Evolutionary conservation across 805 yeast genomes (phyloP), one percentile per base, ranked within the genome.

Genomic region (Yamadazyma nakazawae): DNA sequence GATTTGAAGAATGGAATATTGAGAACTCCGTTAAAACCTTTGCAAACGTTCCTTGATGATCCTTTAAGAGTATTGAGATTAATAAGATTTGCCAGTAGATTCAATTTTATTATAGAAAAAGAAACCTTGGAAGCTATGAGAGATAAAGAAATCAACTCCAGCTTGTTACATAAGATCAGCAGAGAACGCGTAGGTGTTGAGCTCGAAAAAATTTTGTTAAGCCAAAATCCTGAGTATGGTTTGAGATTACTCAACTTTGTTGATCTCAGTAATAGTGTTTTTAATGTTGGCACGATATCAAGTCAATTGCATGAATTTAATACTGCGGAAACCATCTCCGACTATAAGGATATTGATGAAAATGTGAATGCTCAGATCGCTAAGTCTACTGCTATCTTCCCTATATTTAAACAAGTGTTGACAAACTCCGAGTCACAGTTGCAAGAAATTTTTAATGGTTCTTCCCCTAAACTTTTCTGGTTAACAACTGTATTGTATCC

Each of bases 141-240:
- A 31, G 72, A 75, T 32, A 64, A 67, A 1, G 76, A 73, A 8
- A 81, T 92, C 43, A 81, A 79, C 52, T 51, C 60, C 0, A 82
- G 87, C 1, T 72, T 94, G 40, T 63, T 74, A 16, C 73, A 76
- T 25, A 94, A 94, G 58, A 90, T 94, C 41, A 87, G 96, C 47
- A 75, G 94, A 44, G 99, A 94, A 63, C 75, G 99, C 52, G 81
- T 94, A 14, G 97, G 97, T 2, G 82, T 80, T 5, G 99, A 94
- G 59, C 63, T 91, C 41, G 82, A 76, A 38, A 94, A 94, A 63
- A 85, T 85, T 34, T 67, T 92, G n/a, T 64, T 65, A n/a, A 80
- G 90, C 6, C 59, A 67, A 7, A 74, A 83, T 55, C 87, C 91
- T 0, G 63, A 73, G 0, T 74, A 79, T 50, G 96, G 94, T 0